A percentile compares a stretch with the other conserved stretches of the same genome.
Conservation (phyloP, 2,329 filamentous ascomycete genomes). For the Colletotrichum acutatum region DNA sequence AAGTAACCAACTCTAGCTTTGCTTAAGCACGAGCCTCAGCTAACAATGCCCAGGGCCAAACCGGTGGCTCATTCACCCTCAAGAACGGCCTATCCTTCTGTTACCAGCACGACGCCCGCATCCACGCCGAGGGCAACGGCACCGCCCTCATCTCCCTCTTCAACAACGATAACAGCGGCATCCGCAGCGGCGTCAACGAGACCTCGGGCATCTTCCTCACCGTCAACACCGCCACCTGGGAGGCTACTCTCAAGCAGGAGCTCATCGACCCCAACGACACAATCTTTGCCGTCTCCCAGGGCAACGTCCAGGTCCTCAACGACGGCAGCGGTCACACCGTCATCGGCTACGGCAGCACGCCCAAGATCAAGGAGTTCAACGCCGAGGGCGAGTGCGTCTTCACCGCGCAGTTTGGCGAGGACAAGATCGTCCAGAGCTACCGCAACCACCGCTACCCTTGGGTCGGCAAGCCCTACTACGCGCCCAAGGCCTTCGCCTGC, state of each 20-base stretch:
- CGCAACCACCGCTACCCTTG: slow-evolving; percentile 65
- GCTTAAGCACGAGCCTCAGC: accelerated
- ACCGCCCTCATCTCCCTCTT: slow-evolving; percentile 45
- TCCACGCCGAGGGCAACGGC: slow-evolving; percentile 37
- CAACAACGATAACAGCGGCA: slow-evolving; percentile 47
- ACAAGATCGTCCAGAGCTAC: slow-evolving; percentile 61
- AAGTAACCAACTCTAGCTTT: neutral
- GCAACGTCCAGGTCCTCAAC: slow-evolving; percentile 62
- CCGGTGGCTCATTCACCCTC: slow-evolving; percentile 31
- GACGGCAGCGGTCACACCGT: slow-evolving; percentile 58
- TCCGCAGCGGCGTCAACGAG: slow-evolving; percentile 34
- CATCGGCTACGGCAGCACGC: slow-evolving; percentile 66
- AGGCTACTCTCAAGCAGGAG: slow-evolving; percentile 41
- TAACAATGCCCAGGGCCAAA: slow-evolving; percentile 4
- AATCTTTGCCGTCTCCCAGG: slow-evolving; percentile 59
- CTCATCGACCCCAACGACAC: slow-evolving; percentile 37
- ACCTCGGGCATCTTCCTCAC: slow-evolving; percentile 40
- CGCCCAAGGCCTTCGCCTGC: slow-evolving; percentile 21
- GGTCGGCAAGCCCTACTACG: slow-evolving; percentile 55
- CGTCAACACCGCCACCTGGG: slow-evolving; percentile 41
- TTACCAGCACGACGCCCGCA: slow-evolving; percentile 49
- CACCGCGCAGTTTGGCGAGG: slow-evolving; percentile 58
- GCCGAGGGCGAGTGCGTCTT: slow-evolving; percentile 61
- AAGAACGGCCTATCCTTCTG: slow-evolving; percentile 44
- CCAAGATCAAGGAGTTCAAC: slow-evolving; percentile 58